Evolutionary conservation across 768 basidiomycete species (phyloP).

Genomic region (Russula sp.): DNA sequence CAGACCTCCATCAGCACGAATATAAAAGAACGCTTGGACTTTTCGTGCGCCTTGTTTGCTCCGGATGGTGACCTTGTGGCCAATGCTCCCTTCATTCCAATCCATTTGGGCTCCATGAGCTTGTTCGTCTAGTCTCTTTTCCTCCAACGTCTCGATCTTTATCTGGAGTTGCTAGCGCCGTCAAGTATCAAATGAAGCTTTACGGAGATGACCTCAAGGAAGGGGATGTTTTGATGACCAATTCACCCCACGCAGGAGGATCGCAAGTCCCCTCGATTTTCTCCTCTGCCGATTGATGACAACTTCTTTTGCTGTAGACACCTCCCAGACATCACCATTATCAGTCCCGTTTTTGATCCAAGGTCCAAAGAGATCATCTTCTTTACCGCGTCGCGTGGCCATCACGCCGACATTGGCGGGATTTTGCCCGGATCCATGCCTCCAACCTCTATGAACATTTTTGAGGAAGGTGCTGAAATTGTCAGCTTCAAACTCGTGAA

Average conservation of each 20-base stretch:
- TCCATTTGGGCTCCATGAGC: constrained; percentile 85
- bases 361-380: constrained; percentile 69
- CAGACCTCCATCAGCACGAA: constrained; percentile 92
- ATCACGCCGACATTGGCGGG: constrained; percentile 92
- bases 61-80: constrained; percentile 94
- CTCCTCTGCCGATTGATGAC: constrained; percentile 16
- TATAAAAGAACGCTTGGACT: constrained; percentile 94
- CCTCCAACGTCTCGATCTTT: background rate
- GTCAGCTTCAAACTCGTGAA: constrained; percentile 88
- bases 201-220: constrained; percentile 67
- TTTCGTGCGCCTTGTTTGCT: constrained; percentile 90
- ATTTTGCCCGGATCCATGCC: constrained; percentile 95
- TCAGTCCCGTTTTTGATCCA: constrained; percentile 83
- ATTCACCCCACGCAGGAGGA: constrained; percentile 84
- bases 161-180: constrained; percentile 44
- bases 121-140: constrained; percentile 49
- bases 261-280: constrained; percentile 48
- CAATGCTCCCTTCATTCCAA: constrained; percentile 89
- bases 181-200: constrained; percentile 83
- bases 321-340: constrained; percentile 86
- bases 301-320: constrained; percentile 39
- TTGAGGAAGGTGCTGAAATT: constrained; percentile 91
- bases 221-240: constrained; percentile 92
- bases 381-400: constrained; percentile 89
- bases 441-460: constrained; percentile 83